Conservation (phyloP, 352 stramenopile genomes). For the Aphanomyces stellatus region DNA sequence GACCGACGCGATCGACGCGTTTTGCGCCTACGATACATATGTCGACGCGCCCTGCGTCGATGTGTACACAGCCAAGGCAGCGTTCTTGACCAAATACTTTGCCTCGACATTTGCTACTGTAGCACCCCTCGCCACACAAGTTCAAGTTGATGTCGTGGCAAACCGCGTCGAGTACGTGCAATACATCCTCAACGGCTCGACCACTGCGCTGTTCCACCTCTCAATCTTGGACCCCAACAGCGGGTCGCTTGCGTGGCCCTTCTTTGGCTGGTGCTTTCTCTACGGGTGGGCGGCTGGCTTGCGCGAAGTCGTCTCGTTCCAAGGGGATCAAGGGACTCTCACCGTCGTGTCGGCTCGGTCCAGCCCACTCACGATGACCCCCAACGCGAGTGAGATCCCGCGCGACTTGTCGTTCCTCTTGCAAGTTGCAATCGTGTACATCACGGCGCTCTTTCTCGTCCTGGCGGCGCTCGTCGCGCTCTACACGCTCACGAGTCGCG, state of each 20-base stretch:
- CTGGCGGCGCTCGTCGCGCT: background rate
- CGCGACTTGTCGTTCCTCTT: background rate
- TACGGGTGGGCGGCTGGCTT: background rate
- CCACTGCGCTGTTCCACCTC: background rate
- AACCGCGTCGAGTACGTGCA: background rate
- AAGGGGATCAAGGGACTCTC: background rate
- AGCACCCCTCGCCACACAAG: background rate
- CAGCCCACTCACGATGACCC: background rate
- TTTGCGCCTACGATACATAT: background rate
- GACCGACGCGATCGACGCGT: background rate
- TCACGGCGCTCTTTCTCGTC: background rate
- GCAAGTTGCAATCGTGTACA: background rate
- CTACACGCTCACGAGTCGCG: background rate
- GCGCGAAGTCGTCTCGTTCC: slow-evolving; percentile 8
- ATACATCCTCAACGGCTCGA: background rate
- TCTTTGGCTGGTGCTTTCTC: slow-evolving; percentile 7
- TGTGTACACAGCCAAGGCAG: background rate
- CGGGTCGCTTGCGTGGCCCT: background rate
- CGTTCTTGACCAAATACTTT: background rate
- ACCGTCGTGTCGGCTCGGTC: background rate
- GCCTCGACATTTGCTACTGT: background rate
- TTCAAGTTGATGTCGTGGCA: background rate
- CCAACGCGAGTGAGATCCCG: background rate
- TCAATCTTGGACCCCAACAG: background rate
- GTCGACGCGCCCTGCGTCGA: background rate